A percentile compares a stretch with the other conserved stretches of the same genome.
These are phyloP conservation scores for Seminavis robusta DNA, from an alignment of 108 stramenopile genomes.

Conservation along the genomic window DNA sequence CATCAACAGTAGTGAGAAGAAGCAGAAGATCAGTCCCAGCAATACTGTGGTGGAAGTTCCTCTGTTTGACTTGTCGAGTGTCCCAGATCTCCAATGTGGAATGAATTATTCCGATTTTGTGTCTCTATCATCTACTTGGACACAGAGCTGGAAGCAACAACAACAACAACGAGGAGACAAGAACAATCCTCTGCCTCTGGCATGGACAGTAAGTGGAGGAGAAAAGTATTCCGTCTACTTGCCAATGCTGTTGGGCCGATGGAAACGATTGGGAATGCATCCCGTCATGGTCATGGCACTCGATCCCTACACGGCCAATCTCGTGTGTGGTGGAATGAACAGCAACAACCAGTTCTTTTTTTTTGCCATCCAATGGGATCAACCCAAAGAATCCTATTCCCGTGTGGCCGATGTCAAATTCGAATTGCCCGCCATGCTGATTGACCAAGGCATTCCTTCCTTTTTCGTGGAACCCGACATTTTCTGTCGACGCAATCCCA, in stretches of 20 bases:
- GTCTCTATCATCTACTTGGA: no score
- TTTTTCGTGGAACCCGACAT: constrained; percentile 9
- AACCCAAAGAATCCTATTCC: constrained; percentile 8
- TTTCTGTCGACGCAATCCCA: background rate
- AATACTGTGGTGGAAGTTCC: no score
- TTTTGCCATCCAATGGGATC: no score
- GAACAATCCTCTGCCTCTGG: background rate
- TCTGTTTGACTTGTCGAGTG: no score
- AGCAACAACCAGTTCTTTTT: no score
- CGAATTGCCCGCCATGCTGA: background rate
- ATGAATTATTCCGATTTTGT: no score
- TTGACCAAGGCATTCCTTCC: background rate
- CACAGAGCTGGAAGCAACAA: no score
- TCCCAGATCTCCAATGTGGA: no score
- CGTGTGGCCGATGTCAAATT: constrained; percentile 9
- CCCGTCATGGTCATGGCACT: background rate
- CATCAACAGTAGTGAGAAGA: no score
- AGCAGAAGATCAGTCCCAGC: no score
- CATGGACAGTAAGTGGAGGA: background rate
- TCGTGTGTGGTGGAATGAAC: background rate
- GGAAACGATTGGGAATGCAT: background rate
- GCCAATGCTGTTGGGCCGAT: background rate
- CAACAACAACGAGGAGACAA: no score
- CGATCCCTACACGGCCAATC: background rate
- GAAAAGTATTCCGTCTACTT: background rate